Conservation (phyloP, 2,329 filamentous ascomycete species). For the Tothia fuscella region DNA sequence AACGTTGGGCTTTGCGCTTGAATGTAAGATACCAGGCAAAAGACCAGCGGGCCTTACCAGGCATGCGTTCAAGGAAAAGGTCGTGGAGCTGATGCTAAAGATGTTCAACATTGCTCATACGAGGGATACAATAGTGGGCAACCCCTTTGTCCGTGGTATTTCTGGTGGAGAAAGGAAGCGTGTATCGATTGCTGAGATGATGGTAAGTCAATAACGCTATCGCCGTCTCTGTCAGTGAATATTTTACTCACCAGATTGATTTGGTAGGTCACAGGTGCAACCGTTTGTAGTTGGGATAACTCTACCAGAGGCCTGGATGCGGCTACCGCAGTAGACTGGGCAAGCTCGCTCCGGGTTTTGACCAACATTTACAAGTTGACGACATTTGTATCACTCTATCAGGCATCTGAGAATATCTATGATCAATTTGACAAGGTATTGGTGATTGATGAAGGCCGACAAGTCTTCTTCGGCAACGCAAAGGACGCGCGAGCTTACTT, state of each 20-base stretch:
- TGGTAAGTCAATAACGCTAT: slow-evolving; percentile 26
- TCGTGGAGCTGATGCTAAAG: slow-evolving; percentile 63
- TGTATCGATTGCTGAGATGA: slow-evolving; percentile 73
- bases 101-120: slow-evolving; percentile 92
- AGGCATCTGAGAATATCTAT: slow-evolving; percentile 75
- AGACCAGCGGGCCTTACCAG: slow-evolving; percentile 62
- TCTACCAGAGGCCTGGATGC: slow-evolving; percentile 36
- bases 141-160: slow-evolving; percentile 67
- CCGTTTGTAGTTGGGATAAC: slow-evolving; percentile 53
- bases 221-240: no score
- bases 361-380: slow-evolving; percentile 76
- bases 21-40: slow-evolving; percentile 75
- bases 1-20: slow-evolving; percentile 72
- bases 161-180: slow-evolving; percentile 70
- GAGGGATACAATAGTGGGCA: slow-evolving; percentile 70
- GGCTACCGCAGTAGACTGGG: slow-evolving; percentile 37
- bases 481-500: slow-evolving; percentile 61
- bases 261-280: slow-evolving; percentile 52
- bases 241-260: neutral
- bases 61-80: slow-evolving; percentile 61
- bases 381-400: slow-evolving; percentile 77
- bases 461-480: slow-evolving; percentile 64
- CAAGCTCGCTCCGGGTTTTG: slow-evolving; percentile 41
- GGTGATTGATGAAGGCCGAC: slow-evolving; percentile 62
- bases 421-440: slow-evolving; percentile 72